Evolutionary conservation across 2,329 filamentous ascomycete species (phyloP).

Genomic region (Ophiostoma triangulosporum): DNA sequence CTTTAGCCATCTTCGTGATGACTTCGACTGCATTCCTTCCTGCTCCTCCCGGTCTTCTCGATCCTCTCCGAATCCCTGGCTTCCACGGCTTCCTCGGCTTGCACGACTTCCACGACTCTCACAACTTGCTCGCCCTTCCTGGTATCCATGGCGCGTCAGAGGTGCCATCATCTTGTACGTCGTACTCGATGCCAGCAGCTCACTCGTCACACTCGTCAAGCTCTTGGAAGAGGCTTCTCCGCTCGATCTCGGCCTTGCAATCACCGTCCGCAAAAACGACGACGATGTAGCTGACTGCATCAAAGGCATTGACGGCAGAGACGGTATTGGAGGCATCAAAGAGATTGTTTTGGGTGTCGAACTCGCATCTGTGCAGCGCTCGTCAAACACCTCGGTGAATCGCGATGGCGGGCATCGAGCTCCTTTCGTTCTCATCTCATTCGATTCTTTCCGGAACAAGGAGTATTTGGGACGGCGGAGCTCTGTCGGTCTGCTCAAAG

Average conservation of each 20-base stretch:
- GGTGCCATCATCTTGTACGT: slow-evolving; percentile 18
- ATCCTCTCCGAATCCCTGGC: not conserved
- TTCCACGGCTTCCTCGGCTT: not conserved
- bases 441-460: not conserved
- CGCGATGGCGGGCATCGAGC: not conserved
- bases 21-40: not conserved
- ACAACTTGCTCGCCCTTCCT: not conserved
- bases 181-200: not conserved
- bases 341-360: not conserved
- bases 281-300: too few species aligned
- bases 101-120: not conserved
- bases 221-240: not conserved
- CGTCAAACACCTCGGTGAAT: not conserved
- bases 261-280: not conserved
- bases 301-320: not conserved
- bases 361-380: not conserved
- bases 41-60: not conserved
- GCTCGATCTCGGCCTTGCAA: not conserved
- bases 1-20: slow-evolving; percentile 3
- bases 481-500: not conserved
- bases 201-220: not conserved
- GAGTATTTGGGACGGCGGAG: not conserved
- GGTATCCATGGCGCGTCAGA: not conserved
- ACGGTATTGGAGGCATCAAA: not conserved
- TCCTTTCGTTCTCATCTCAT: not conserved